Percentiles rank a stretch among this genome's conserved stretches.
Conservation (phyloP, 768 basidiomycete genomes). For the Vararia minispora region DNA sequence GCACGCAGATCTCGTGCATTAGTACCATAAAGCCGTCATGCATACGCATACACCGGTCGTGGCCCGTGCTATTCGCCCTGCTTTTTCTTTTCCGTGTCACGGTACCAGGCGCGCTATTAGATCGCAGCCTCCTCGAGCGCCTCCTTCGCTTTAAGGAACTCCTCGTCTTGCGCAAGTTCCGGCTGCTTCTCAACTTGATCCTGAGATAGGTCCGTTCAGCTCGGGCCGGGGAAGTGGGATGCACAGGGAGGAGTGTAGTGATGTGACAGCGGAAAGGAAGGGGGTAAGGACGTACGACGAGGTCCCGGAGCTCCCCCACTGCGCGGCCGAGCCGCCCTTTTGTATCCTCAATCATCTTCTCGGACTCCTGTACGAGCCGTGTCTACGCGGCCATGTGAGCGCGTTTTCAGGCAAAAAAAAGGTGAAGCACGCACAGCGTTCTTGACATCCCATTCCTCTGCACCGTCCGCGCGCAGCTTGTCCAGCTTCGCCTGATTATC, state of each 20-base stretch:
- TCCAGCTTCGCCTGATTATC: conserved; percentile 49
- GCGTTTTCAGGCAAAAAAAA: background rate
- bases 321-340: conserved; percentile 49
- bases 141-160: conserved; percentile 38
- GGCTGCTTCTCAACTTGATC: conserved; percentile 32
- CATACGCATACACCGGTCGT: no score
- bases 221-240: conserved; percentile 3
- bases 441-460: conserved; percentile 67
- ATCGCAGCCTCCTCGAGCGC: conserved; percentile 43
- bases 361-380: conserved; percentile 57
- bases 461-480: conserved; percentile 43
- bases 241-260: background rate
- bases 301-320: conserved; percentile 47
- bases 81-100: no score
- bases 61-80: no score
- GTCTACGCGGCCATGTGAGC: conserved; percentile 6
- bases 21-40: no score
- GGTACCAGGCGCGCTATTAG: no score
- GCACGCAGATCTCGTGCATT: no score
- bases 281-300: conserved; percentile 45
- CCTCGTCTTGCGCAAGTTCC: conserved; percentile 24
- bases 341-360: conserved; percentile 71
- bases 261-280: background rate
- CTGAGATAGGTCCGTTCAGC: conserved; percentile 18
- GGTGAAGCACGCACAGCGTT: conserved; percentile 44